Evolutionary conservation across 2,329 filamentous ascomycete genomes (phyloP).

Genomic region (Teratosphaeriaceae sp.): DNA sequence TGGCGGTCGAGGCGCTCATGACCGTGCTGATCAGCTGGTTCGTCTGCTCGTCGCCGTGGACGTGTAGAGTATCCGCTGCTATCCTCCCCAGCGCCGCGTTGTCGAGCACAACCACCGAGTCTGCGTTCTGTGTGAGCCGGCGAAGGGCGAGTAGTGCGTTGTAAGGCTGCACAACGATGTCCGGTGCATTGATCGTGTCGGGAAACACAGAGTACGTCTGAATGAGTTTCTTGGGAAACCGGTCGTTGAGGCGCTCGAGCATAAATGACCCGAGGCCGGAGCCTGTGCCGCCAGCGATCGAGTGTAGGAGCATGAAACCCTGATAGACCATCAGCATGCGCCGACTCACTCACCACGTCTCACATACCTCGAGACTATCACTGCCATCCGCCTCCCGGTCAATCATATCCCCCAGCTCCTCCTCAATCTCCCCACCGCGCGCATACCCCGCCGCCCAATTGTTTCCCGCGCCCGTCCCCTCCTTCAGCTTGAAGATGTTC

Average conservation of each 20-base stretch:
- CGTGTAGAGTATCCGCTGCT: constrained; percentile 86
- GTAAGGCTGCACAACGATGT: constrained; percentile 97
- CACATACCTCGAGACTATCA: constrained; percentile 76
- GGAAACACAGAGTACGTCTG: constrained; percentile 99
- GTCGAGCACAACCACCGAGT: constrained; percentile 94
- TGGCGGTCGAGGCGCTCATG: constrained; percentile 97
- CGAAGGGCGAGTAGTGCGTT: constrained; percentile 93
- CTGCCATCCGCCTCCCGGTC: constrained; percentile 97
- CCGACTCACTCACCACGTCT: background rate
- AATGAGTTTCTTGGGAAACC: constrained; percentile 98
- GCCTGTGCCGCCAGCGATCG: constrained; percentile 93
- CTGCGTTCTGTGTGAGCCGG: constrained; percentile 87
- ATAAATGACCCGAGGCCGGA: constrained; percentile 94
- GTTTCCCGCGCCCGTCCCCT: constrained; percentile 89
- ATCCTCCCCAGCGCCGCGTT: constrained; percentile 92
- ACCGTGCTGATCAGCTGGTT: constrained; percentile 95
- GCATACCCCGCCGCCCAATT: constrained; percentile 98
- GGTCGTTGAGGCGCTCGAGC: constrained; percentile 89
- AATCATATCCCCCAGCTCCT: constrained; percentile 99
- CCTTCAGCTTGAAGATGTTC: constrained; percentile 95
- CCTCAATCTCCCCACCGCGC: constrained; percentile 82
- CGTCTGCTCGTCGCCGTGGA: constrained; percentile 94
- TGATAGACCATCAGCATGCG: constrained; percentile 28
- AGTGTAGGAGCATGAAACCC: constrained; percentile 98
- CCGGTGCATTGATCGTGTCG: constrained; percentile 68